phyloP scores from a whole-genome alignment of 345 rosid genomes.

The Pugionium cornutum region DNA sequence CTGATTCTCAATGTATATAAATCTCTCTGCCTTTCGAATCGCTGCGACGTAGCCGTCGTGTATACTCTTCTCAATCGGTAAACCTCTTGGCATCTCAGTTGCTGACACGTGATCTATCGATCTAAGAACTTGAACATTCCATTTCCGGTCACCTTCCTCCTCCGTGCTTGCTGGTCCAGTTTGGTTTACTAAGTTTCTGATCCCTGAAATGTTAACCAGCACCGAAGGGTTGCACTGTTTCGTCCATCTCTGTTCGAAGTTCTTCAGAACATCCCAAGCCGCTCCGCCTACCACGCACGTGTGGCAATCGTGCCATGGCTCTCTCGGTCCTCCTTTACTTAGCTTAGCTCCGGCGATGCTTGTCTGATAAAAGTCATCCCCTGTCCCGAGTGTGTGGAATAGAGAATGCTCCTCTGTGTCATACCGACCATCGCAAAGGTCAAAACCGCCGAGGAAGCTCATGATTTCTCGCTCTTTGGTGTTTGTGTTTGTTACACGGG shows the following conservation, averaged over 20 bases:
- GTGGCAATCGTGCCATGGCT: slow-evolving; percentile 92
- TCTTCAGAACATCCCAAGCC: slow-evolving; percentile 68
- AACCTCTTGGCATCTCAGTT: slow-evolving; percentile 49
- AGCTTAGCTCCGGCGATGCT: slow-evolving; percentile 64
- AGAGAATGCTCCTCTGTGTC: slow-evolving; percentile 85
- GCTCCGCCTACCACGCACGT: slow-evolving; percentile 67
- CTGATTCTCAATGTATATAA: slow-evolving; percentile 89
- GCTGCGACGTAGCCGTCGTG: slow-evolving; percentile 79
- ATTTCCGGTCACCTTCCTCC: slow-evolving; percentile 42
- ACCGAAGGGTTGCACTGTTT: slow-evolving; percentile 68
- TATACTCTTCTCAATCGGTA: slow-evolving; percentile 61
- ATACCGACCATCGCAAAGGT: slow-evolving; percentile 76
- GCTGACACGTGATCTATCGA: slow-evolving; percentile 72
- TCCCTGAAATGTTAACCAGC: slow-evolving; percentile 47
- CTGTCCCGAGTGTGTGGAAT: slow-evolving; percentile 58
- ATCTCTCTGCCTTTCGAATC: slow-evolving; percentile 70
- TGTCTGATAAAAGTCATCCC: slow-evolving; percentile 69
- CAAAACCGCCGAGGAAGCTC: slow-evolving; percentile 87
- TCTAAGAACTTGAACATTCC: slow-evolving; percentile 82
- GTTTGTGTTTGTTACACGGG: slow-evolving; percentile 34
- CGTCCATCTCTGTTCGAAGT: slow-evolving; percentile 86
- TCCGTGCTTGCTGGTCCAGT: slow-evolving; percentile 33
- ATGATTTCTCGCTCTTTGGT: slow-evolving; percentile 57
- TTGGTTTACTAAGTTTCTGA: slow-evolving; percentile 45
- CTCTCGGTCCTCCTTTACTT: slow-evolving; percentile 86